A percentile compares a stretch with the other conserved stretches of the same genome.
Conservation (phyloP, 164 flowering plant genomes). For the Kingdonia uniflora region DNA sequence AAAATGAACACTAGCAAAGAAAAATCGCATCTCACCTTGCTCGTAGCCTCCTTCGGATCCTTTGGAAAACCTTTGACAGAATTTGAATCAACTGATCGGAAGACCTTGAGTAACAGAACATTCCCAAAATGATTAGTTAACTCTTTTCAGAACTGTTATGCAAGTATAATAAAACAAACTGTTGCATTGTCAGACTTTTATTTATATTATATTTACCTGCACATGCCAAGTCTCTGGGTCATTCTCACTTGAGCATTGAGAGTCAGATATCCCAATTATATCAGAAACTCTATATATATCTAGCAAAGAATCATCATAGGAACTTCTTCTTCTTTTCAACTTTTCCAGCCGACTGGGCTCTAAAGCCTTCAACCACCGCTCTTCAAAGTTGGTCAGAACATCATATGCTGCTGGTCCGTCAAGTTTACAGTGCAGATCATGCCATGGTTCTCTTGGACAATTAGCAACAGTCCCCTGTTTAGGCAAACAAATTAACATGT, state of each 20-base stretch:
- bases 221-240: conserved; percentile 94
- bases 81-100: conserved; percentile 92
- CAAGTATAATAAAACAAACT: not conserved
- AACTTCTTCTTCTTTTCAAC: conserved; percentile 24
- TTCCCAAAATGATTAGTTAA: no score
- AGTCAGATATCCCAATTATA: conserved; percentile 47
- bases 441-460: conserved; percentile 97
- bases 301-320: conserved; percentile 81
- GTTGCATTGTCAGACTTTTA: not conserved
- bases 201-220: conserved; percentile 38
- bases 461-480: conserved; percentile 50
- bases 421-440: conserved; percentile 78
- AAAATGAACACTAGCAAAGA: not conserved
- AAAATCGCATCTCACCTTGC: conserved; percentile 35
- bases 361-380: conserved; percentile 77
- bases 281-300: conserved; percentile 71
- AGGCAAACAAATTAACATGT: not conserved
- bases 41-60: conserved; percentile 70
- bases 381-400: conserved; percentile 80
- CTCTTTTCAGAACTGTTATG: not conserved
- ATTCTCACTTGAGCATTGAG: conserved; percentile 30
- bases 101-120: conserved; percentile 37
- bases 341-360: conserved; percentile 66
- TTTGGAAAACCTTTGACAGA: conserved; percentile 87
- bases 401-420: conserved; percentile 99